Conservation (phyloP, 805 yeast species). For the Metschnikowia gruessii region DNA sequence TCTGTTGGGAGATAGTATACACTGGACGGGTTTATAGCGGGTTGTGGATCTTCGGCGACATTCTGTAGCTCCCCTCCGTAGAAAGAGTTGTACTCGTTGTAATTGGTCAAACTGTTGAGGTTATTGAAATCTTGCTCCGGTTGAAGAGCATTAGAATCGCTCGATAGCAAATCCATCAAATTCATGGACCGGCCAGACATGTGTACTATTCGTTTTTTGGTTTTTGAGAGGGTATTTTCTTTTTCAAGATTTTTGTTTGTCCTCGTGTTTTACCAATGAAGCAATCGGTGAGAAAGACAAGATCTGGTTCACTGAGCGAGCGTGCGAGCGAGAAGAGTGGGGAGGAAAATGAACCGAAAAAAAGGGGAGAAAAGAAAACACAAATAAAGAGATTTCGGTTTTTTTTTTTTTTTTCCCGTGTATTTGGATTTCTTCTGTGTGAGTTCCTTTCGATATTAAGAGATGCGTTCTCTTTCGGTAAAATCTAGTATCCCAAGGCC, state of each 20-base stretch:
- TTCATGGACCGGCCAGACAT: conserved; percentile 27
- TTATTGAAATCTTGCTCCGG: conserved; percentile 6
- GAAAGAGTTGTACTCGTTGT: conserved; percentile 1
- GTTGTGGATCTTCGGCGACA: background rate
- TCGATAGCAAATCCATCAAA: conserved; percentile 38
- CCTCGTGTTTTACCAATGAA: background rate
- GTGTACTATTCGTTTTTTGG: background rate
- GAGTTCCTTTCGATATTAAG: too few relatives aligned
- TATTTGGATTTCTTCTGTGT: too few relatives aligned
- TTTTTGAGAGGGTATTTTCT: background rate
- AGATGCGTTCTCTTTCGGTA: too few relatives aligned
- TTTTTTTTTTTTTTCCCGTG: too few relatives aligned
- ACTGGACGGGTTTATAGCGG: conserved; percentile 10
- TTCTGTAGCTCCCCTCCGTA: conserved; percentile 1
- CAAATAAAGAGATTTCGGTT: too few relatives aligned
- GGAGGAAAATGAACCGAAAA: background rate
- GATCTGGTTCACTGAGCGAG: background rate
- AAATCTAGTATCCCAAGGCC: too few relatives aligned
- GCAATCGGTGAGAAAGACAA: background rate
- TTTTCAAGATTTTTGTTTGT: too few relatives aligned
- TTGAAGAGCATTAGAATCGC: conserved; percentile 21
- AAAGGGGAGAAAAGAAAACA: background rate
- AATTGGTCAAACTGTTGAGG: background rate
- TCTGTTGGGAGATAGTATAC: conserved; percentile 36
- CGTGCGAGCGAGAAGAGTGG: background rate